Conservation (phyloP, 441 rosid genomes). For the Brassica balearica region DNA sequence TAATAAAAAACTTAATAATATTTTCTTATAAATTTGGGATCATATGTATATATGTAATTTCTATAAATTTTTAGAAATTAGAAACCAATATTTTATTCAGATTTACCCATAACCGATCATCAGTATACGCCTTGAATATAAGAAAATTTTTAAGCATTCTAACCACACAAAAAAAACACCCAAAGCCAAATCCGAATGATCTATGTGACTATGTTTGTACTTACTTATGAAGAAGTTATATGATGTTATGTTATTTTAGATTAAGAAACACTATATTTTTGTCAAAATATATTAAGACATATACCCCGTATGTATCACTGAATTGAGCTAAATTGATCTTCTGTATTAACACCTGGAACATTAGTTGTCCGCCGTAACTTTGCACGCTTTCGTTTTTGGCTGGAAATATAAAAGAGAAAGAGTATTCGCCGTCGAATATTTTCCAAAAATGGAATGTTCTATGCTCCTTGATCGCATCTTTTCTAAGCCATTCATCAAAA, state of each 20-base stretch:
- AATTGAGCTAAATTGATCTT: background rate
- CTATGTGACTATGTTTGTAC: no score
- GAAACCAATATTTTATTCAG: no score
- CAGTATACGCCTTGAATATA: background rate
- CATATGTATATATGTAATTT: no score
- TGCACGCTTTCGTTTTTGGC: slow-evolving; percentile 2
- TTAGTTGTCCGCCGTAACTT: background rate
- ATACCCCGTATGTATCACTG: background rate
- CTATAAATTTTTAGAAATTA: no score
- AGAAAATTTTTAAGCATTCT: background rate
- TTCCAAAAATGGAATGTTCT: slow-evolving; percentile 36
- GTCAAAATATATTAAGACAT: no score
- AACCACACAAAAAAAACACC: no score
- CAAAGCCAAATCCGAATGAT: background rate
- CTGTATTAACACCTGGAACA: slow-evolving; percentile 7
- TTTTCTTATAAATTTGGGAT: no score
- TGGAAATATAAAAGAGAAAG: background rate
- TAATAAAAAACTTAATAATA: no score
- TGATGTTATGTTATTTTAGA: no score
- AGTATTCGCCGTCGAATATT: slow-evolving; percentile 25
- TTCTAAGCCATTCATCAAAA: slow-evolving; percentile 34
- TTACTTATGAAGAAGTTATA: background rate
- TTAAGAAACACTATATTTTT: no score
- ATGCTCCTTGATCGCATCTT: slow-evolving; percentile 33
- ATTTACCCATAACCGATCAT: no score